These are phyloP conservation scores for Globisporangium nodosum DNA, from an alignment of 352 stramenopile genomes.

Conservation along the genomic window DNA sequence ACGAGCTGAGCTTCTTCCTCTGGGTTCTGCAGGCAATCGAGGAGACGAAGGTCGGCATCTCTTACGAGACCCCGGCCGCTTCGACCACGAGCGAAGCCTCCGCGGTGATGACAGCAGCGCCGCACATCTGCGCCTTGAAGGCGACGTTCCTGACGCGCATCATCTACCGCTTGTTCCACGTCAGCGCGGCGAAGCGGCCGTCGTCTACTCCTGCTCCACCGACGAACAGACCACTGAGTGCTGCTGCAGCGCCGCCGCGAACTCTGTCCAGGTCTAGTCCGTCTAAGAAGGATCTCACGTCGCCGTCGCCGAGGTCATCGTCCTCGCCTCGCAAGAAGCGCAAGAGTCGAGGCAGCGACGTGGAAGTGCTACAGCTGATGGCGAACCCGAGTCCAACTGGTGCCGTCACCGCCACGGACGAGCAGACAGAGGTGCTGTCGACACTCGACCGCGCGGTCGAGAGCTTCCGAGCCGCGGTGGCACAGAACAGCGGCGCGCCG, in stretches of 20 bases:
- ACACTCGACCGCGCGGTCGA: slow-evolving; percentile 12
- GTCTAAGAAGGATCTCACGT: slow-evolving; percentile 5
- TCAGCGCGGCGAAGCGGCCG: slow-evolving; percentile 19
- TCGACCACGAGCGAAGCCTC: not conserved
- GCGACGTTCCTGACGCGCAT: slow-evolving; percentile 43
- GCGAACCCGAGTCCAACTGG: not conserved
- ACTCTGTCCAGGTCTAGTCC: not conserved
- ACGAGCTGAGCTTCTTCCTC: slow-evolving; percentile 50
- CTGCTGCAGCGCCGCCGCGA: not conserved
- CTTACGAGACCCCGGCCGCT: slow-evolving; percentile 28
- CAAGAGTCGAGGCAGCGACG: slow-evolving; percentile 4
- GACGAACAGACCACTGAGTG: not conserved
- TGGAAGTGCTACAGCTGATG: not conserved
- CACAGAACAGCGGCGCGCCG: slow-evolving; percentile 24
- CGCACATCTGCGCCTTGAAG: slow-evolving; percentile 45
- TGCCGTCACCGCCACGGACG: too few relatives aligned
- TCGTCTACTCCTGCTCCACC: slow-evolving; percentile 1
- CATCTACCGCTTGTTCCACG: slow-evolving; percentile 38
- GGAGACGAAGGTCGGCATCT: slow-evolving; percentile 34
- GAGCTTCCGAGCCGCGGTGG: slow-evolving; percentile 19
- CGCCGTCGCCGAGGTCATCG: slow-evolving; percentile 9
- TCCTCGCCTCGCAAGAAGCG: slow-evolving; percentile 8
- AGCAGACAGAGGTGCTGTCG: not conserved
- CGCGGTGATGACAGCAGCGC: not conserved
- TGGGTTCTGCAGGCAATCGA: slow-evolving; percentile 51